phyloP scores from a whole-genome alignment of 768 basidiomycete genomes.

The Kwoniella bestiolae region DNA sequence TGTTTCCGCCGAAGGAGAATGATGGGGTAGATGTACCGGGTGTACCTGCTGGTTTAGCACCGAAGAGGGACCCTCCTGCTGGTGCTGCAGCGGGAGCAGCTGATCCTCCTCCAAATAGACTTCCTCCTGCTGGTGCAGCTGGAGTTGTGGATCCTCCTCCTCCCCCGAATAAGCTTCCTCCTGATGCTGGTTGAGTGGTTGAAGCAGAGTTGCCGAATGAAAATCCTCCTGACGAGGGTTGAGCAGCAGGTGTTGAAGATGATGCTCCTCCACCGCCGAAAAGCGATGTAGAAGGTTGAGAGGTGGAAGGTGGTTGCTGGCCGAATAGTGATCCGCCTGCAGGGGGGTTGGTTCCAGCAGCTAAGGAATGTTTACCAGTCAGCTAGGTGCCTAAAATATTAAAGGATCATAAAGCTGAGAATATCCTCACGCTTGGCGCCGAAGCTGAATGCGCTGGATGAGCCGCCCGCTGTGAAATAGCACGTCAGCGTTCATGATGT shows the following conservation, averaged over 20 bases:
- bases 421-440: slow-evolving; percentile 25
- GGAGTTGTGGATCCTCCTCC: slow-evolving; percentile 2
- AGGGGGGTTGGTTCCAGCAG: slow-evolving; percentile 25
- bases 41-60: slow-evolving; percentile 18
- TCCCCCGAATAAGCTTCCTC: slow-evolving; percentile 25
- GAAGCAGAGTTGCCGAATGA: slow-evolving; percentile 26
- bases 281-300: slow-evolving; percentile 21
- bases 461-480: slow-evolving; percentile 8
- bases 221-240: slow-evolving; percentile 13
- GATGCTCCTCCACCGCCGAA: slow-evolving; percentile 15
- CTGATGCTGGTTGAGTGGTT: slow-evolving; percentile 16
- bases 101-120: slow-evolving; percentile 28
- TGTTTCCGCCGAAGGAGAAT: slow-evolving; percentile 24
- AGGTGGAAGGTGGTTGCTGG: slow-evolving; percentile 15
- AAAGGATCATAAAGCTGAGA: not conserved
- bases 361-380: slow-evolving; percentile 8
- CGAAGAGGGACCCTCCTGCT: slow-evolving; percentile 25
- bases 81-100: slow-evolving; percentile 13
- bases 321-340: slow-evolving; percentile 30
- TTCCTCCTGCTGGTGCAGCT: slow-evolving; percentile 11
- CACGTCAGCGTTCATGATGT: not conserved
- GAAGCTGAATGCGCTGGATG: slow-evolving; percentile 31
- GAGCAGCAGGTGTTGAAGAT: slow-evolving; percentile 2
- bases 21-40: slow-evolving; percentile 18
- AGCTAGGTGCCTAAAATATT: not conserved